Evolutionary conservation across 345 rosid genomes (phyloP), one percentile per base, ranked within the genome.

Genomic region (Geranium brycei): DNA sequence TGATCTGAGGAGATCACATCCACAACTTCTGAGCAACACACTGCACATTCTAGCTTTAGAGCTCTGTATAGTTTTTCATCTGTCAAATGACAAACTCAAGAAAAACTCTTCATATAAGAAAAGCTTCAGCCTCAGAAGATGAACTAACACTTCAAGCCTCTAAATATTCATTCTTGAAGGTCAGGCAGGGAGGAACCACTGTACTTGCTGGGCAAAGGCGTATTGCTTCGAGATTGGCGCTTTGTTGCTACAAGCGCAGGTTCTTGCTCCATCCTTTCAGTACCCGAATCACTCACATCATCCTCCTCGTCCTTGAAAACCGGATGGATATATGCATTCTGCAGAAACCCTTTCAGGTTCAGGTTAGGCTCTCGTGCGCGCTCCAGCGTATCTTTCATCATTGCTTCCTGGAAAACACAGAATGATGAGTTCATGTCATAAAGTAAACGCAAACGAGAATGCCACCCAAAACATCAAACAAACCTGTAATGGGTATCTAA

Each of bases 351-450:
- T 78, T 87, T 87, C 86, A 89, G 53, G 80, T 89, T 89, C 63
- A 92, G 63, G 66, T 81, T 84, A 0, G 98, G 90, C 69, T 92
- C 98, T 64, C 78, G 78, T 4, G 86, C 81, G 1, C 83, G 82
- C 69, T 92, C 98, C 74, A 92, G 62, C 5, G 97, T 92, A 64
- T 92, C 98, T 58, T 89, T 92, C 85, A 86, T 81, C 96, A 82
- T 83, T 15, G 95, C 98, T 63, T 92, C 98, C 97, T 92, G 76
- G 0, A 68, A 59, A 60, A 23, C 28, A 23, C 28, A 23, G 1
- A 23, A 23, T 23, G 28, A 23, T 23, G 28, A 23, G 28, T 23
- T 23, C 28, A 23, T 23, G 28, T 23, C 28, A n/a, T n/a, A n/a
- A n/a, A n/a, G n/a, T n/a, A n/a, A n/a, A n/a, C n/a, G n/a, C n/a